These are phyloP conservation scores for Epichloe sp. DNA, from an alignment of 2,329 filamentous ascomycete species.

Conservation along the genomic window DNA sequence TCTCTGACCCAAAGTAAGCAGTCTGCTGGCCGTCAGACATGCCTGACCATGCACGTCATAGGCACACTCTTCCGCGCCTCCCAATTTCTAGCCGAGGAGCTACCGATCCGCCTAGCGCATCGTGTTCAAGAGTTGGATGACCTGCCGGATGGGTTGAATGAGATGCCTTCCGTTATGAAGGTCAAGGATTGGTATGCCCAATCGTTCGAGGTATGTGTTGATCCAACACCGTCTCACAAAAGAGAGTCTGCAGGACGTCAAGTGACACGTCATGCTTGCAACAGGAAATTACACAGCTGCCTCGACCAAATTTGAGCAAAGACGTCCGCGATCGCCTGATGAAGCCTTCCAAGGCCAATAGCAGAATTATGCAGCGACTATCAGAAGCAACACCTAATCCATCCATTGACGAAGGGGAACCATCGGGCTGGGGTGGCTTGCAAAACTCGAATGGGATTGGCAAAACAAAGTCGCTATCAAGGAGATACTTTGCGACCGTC, in stretches of 20 bases:
- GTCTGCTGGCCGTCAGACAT: slow-evolving; percentile 37
- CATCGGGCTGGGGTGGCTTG: slow-evolving; percentile 43
- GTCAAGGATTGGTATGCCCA: slow-evolving; percentile 99
- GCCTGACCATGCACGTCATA: slow-evolving; percentile 21
- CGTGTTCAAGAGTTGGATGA: slow-evolving; percentile 88
- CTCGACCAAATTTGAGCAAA: slow-evolving; percentile 60
- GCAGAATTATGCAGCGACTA: slow-evolving; percentile 56
- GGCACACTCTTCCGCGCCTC: slow-evolving; percentile 95
- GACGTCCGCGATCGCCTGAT: slow-evolving; percentile 72
- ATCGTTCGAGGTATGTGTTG: slow-evolving; percentile 78
- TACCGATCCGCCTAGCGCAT: slow-evolving; percentile 91
- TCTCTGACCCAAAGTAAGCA: slow-evolving; percentile 52
- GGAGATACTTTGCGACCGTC: slow-evolving; percentile 75
- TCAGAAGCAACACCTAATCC: slow-evolving; percentile 82
- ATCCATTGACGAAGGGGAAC: slow-evolving; percentile 74
- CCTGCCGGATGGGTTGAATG: slow-evolving; percentile 87
- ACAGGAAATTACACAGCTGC: slow-evolving; percentile 82
- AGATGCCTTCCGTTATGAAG: slow-evolving; percentile 92
- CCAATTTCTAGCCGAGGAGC: slow-evolving; percentile 95
- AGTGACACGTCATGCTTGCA: slow-evolving; percentile 2
- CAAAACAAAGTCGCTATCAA: slow-evolving; percentile 35
- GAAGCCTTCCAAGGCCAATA: slow-evolving; percentile 43
- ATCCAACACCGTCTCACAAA: neutral
- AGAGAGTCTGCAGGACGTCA: neutral
- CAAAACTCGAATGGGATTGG: slow-evolving; percentile 32